These are phyloP conservation scores for Plectosphaerella plurivora DNA, from an alignment of 2,329 filamentous ascomycete species.

Conservation along the genomic window DNA sequence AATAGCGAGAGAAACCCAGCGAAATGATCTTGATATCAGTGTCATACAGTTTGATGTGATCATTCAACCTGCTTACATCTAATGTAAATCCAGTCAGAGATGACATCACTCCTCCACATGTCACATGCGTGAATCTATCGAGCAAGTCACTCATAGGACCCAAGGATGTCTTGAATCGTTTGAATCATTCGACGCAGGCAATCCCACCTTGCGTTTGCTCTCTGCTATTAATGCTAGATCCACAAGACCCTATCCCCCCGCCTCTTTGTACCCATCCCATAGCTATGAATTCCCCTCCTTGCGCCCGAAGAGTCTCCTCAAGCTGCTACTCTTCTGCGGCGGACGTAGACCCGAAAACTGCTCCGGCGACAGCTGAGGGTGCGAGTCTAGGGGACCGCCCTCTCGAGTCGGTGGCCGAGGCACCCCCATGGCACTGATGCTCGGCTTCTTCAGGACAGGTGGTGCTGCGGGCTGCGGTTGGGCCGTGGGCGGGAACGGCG, in stretches of 20 bases:
- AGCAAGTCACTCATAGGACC: no score
- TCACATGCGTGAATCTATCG: no score
- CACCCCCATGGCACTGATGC: not conserved
- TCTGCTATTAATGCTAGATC: no score
- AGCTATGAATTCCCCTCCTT: no score
- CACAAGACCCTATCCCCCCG: not conserved
- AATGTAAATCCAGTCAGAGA: no score
- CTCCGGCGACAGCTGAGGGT: not conserved
- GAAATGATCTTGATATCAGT: no score
- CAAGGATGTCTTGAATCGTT: no score
- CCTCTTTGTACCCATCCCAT: conserved; percentile 15
- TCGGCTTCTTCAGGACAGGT: not conserved
- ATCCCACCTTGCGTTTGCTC: no score
- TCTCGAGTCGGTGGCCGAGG: not conserved
- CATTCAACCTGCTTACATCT: not conserved
- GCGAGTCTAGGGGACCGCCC: not conserved
- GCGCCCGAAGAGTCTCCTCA: conserved; percentile 30
- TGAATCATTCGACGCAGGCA: no score
- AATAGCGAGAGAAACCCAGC: no score
- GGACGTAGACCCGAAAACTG: conserved; percentile 16
- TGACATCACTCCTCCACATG: no score
- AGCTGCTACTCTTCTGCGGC: conserved; percentile 27
- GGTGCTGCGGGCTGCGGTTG: not conserved
- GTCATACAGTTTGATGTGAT: not conserved
- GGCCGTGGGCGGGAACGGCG: conserved; percentile 7